Evolutionary conservation across 2,329 filamentous ascomycete genomes (phyloP).

Genomic region (Cercospora citrullina): DNA sequence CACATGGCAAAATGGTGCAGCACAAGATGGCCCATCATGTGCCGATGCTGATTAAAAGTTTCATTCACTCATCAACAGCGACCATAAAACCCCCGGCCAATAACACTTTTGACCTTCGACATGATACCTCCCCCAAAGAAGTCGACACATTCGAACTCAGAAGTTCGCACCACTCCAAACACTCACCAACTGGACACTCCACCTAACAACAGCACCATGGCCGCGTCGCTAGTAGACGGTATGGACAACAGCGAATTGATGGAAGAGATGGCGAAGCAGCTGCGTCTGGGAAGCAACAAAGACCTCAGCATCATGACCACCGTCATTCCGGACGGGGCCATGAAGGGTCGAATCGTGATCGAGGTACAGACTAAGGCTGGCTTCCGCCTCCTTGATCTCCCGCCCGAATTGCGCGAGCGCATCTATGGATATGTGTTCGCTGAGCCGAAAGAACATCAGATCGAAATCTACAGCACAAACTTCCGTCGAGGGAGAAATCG

Average conservation of each 20-base stretch:
- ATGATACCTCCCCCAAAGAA: background rate
- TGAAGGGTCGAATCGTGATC: conserved; percentile 25
- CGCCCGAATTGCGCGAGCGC: conserved; percentile 23
- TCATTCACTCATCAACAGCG: background rate
- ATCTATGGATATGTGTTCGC: conserved; percentile 24
- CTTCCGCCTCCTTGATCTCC: conserved; percentile 27
- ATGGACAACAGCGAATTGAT: background rate
- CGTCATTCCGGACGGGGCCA: conserved; percentile 21
- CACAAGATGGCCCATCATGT: background rate
- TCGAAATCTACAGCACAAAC: background rate
- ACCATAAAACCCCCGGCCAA: background rate
- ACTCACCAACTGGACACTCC: too few relatives aligned
- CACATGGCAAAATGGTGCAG: background rate
- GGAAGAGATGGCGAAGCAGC: background rate
- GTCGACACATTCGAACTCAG: too few relatives aligned
- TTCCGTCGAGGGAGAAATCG: too few relatives aligned
- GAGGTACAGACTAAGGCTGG: conserved; percentile 12
- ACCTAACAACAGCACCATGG: too few relatives aligned
- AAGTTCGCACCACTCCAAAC: too few relatives aligned
- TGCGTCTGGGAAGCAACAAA: background rate
- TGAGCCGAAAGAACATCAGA: conserved; percentile 2
- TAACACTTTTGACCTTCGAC: background rate
- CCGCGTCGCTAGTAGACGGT: too few relatives aligned
- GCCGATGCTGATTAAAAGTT: background rate
- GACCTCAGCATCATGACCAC: conserved; percentile 13